These are phyloP conservation scores for Lathyrus oleraceus DNA, from an alignment of 306 rosid species.

Conservation along the genomic window DNA sequence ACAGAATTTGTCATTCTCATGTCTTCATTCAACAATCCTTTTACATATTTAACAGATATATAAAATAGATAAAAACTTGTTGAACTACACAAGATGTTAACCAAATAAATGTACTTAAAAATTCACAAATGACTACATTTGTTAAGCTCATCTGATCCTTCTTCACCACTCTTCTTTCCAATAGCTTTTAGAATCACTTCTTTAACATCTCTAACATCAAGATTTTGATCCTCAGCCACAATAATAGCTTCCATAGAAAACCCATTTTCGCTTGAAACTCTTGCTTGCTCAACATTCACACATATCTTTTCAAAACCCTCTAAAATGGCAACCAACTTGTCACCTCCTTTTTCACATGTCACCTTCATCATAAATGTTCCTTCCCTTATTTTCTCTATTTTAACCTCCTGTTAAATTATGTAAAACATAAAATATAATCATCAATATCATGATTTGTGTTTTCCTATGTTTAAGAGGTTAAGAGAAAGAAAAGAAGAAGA, in stretches of 20 bases:
- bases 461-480: not conserved
- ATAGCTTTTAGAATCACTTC: slow-evolving; percentile 53
- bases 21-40: slow-evolving; percentile 3
- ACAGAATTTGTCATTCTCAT: not conserved
- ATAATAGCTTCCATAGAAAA: slow-evolving; percentile 73
- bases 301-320: slow-evolving; percentile 67
- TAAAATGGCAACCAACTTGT: slow-evolving; percentile 62
- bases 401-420: slow-evolving; percentile 55
- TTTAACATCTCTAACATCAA: slow-evolving; percentile 49
- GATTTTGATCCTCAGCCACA: slow-evolving; percentile 47
- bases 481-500: not conserved
- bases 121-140: slow-evolving; percentile 5
- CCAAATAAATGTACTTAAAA: not conserved
- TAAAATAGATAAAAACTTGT: slow-evolving; percentile 24
- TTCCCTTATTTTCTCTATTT: slow-evolving; percentile 61
- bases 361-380: slow-evolving; percentile 57
- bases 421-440: not conserved
- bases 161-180: slow-evolving; percentile 30
- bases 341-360: slow-evolving; percentile 60
- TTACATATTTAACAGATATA: slow-evolving; percentile 7
- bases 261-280: slow-evolving; percentile 59
- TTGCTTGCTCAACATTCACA: slow-evolving; percentile 65
- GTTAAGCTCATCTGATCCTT: slow-evolving; percentile 19
- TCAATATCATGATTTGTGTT: not conserved
- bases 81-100: slow-evolving; percentile 28